A percentile compares a stretch with the other conserved stretches of the same genome.
These are phyloP conservation scores for Agaricus blazei DNA, from an alignment of 768 basidiomycete species.

Conservation along the genomic window DNA sequence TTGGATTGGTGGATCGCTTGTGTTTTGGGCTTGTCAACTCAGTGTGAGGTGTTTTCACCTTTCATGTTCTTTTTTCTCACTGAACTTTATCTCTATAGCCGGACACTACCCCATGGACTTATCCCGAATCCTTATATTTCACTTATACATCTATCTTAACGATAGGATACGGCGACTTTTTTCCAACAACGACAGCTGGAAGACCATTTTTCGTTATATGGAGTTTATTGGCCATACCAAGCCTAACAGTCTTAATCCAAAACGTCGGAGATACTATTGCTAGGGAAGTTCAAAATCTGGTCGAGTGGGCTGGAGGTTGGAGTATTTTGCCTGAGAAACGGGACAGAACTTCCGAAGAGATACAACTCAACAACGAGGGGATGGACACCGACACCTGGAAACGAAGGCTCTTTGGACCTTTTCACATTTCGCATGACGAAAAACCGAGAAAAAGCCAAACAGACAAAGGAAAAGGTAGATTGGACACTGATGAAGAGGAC, in stretches of 20 bases:
- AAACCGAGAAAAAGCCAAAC: too few species aligned
- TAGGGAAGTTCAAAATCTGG: constrained; percentile 25
- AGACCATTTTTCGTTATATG: constrained; percentile 39
- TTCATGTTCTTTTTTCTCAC: neutral
- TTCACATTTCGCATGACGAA: too few species aligned
- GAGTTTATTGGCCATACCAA: constrained; percentile 34
- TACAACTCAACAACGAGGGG: neutral
- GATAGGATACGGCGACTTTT: constrained; percentile 38
- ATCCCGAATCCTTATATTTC: constrained; percentile 33
- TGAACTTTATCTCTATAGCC: constrained; percentile 6
- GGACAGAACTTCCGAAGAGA: neutral
- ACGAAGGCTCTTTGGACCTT: neutral
- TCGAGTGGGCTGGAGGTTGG: constrained; percentile 22
- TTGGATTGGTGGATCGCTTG: constrained; percentile 32
- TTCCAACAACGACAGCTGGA: constrained; percentile 26
- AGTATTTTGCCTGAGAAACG: constrained; percentile 23
- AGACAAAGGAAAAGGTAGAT: too few species aligned
- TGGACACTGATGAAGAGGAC: too few species aligned
- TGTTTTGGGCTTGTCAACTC: constrained; percentile 30
- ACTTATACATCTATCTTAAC: constrained; percentile 34
- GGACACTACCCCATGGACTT: constrained; percentile 24
- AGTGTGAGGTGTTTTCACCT: constrained; percentile 14
- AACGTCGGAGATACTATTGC: constrained; percentile 48
- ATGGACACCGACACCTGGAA: neutral
- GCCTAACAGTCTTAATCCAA: constrained; percentile 38